Evolutionary conservation across 106 monocot genomes (phyloP).

Genomic region (Allium fistulosum): DNA sequence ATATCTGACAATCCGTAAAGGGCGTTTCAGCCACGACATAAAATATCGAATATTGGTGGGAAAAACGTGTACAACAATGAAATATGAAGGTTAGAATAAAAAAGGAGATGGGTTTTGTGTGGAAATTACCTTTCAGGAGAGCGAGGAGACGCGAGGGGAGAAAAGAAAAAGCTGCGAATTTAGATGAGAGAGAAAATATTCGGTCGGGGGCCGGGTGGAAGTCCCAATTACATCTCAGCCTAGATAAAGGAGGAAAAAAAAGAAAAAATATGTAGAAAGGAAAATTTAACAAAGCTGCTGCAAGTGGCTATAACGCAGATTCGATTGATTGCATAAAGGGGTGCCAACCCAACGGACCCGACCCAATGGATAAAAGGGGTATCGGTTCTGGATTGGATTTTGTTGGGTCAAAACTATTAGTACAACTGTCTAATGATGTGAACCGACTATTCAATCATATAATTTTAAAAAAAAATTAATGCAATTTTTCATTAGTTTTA

Average conservation of each 20-base stretch:
- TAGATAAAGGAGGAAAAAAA: not conserved
- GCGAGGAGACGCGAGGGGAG: slow-evolving; percentile 4
- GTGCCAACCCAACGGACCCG: too few species aligned
- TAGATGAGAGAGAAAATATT: not conserved
- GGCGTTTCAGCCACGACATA: slow-evolving; percentile 1
- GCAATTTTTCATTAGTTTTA: too few species aligned
- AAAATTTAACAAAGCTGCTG: too few species aligned
- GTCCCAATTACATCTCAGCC: slow-evolving; percentile 1
- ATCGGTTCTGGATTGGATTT: too few species aligned
- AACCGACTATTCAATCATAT: too few species aligned
- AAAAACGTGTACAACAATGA: not conserved
- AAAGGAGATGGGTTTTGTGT: not conserved
- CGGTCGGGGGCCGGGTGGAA: slow-evolving; percentile 2
- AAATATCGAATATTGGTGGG: not conserved
- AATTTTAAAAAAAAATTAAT: too few species aligned
- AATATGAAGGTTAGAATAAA: not conserved
- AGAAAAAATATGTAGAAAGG: not conserved
- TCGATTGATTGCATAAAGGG: too few species aligned
- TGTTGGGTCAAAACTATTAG: too few species aligned
- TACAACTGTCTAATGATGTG: too few species aligned
- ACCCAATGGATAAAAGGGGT: too few species aligned
- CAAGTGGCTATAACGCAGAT: too few species aligned
- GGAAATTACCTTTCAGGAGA: not conserved
- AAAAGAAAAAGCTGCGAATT: not conserved
- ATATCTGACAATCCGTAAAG: not conserved